These are phyloP conservation scores for Starmerella scarabaei DNA, from an alignment of 805 yeast species.

Conservation along the genomic window DNA sequence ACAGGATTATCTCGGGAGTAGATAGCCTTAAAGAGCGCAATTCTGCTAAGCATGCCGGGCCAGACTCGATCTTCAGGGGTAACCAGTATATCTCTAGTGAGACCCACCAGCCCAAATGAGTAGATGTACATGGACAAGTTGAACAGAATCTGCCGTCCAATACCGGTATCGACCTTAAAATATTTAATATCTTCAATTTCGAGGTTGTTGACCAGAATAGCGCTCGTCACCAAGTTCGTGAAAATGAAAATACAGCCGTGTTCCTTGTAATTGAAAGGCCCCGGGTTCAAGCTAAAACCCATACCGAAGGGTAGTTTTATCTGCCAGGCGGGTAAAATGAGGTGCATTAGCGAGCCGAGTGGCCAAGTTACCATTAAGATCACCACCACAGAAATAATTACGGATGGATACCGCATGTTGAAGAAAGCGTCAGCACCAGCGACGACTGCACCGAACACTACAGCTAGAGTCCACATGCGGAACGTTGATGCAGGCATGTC, in stretches of 20 bases:
- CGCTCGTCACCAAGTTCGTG: constrained; percentile 21
- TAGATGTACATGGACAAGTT: constrained; percentile 46
- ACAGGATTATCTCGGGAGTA: constrained; percentile 37
- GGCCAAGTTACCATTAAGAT: constrained; percentile 55
- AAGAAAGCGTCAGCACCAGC: constrained; percentile 49
- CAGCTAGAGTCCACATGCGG: constrained; percentile 43
- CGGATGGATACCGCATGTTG: constrained; percentile 44
- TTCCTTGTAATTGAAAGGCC: constrained; percentile 52
- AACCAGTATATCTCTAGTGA: constrained; percentile 45
- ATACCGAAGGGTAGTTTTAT: constrained; percentile 22
- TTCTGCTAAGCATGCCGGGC: constrained; percentile 53
- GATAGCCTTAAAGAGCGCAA: constrained; percentile 45
- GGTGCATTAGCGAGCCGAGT: constrained; percentile 41
- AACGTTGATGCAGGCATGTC: constrained; percentile 38
- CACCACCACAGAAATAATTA: constrained; percentile 40
- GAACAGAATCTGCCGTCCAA: constrained; percentile 44
- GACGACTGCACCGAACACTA: constrained; percentile 43
- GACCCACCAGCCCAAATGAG: constrained; percentile 58
- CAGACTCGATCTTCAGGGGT: constrained; percentile 56
- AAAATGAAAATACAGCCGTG: constrained; percentile 42
- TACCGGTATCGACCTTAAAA: constrained; percentile 35
- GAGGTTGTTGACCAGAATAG: constrained; percentile 22
- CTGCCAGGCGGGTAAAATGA: constrained; percentile 26
- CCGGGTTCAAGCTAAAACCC: constrained; percentile 39
- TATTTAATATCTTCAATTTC: constrained; percentile 33